Evolutionary conservation across 208 protist genomes (phyloP).

Genomic region (Porcisia hertigi): DNA sequence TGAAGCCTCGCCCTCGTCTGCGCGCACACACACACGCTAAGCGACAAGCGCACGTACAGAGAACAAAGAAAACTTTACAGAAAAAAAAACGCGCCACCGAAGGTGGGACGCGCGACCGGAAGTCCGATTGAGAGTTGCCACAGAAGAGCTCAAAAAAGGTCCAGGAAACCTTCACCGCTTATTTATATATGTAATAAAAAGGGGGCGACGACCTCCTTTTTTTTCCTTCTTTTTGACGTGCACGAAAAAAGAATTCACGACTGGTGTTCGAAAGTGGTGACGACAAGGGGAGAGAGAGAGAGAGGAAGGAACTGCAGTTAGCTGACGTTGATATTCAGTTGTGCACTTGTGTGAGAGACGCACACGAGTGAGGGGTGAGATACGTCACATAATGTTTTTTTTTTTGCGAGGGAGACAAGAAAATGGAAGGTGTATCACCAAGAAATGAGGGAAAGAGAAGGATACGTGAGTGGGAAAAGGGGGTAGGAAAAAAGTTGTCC

Average conservation of each 20-base stretch:
- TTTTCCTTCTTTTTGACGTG: not conserved
- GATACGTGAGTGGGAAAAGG: no score
- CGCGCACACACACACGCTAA: not conserved
- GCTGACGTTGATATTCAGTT: not conserved
- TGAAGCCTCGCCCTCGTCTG: not conserved
- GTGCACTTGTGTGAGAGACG: not conserved
- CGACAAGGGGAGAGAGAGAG: not conserved
- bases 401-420: not conserved
- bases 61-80: not conserved
- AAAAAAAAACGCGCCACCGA: no score
- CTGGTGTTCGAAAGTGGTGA: not conserved
- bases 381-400: not conserved
- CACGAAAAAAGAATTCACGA: not conserved
- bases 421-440: not conserved
- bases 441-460: not conserved
- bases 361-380: not conserved
- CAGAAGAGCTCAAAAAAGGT: not conserved
- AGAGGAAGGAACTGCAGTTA: not conserved
- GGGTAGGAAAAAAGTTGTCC: not conserved
- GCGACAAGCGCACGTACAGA: not conserved
- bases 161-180: not conserved
- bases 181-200: not conserved
- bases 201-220: not conserved
- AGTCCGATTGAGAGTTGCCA: not conserved
- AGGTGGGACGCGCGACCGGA: not conserved